Evolutionary conservation across 1,284 basidiomycete species (phyloP).

Genomic region (Cystobasidium pallidum): DNA sequence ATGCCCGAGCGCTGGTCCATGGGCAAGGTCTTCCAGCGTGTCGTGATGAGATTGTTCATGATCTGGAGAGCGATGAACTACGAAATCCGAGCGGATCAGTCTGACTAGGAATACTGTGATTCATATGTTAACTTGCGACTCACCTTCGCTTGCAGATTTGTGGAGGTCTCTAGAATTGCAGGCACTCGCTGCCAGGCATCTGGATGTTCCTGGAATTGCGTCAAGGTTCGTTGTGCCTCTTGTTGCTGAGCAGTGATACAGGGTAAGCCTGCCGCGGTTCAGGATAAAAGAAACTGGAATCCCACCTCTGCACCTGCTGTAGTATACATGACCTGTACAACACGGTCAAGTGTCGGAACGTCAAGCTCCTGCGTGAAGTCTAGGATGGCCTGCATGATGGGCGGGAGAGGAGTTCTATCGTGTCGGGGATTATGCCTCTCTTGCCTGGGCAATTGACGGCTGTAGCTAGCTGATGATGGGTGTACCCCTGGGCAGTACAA

Average conservation of each 20-base stretch:
- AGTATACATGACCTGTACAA: slow-evolving; percentile 80
- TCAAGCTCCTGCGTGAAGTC: slow-evolving; percentile 84
- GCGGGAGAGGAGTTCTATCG: neutral
- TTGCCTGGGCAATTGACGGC: too few species aligned
- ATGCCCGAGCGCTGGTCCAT: slow-evolving; percentile 93
- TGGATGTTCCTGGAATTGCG: slow-evolving; percentile 95
- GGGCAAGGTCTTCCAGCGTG: slow-evolving; percentile 94
- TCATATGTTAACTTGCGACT: slow-evolving; percentile 45
- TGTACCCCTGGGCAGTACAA: slow-evolving; percentile 19
- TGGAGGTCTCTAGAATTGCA: slow-evolving; percentile 83
- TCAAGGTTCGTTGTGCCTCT: slow-evolving; percentile 83
- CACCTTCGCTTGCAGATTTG: slow-evolving; percentile 89
- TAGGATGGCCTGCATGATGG: slow-evolving; percentile 68
- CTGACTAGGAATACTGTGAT: neutral
- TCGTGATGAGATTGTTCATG: slow-evolving; percentile 89
- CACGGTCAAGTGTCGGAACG: slow-evolving; percentile 78
- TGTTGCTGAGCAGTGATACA: slow-evolving; percentile 68
- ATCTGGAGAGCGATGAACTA: slow-evolving; percentile 95
- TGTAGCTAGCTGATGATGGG: too few species aligned
- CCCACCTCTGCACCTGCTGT: slow-evolving; percentile 62
- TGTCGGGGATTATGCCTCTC: neutral
- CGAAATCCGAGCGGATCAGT: neutral
- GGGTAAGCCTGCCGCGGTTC: slow-evolving; percentile 43
- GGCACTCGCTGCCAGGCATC: slow-evolving; percentile 98
- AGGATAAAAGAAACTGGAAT: neutral